A percentile compares a stretch with the other conserved stretches of the same genome.
Conservation (phyloP, 2,329 filamentous ascomycete genomes). For the Gremmenia infestans region DNA sequence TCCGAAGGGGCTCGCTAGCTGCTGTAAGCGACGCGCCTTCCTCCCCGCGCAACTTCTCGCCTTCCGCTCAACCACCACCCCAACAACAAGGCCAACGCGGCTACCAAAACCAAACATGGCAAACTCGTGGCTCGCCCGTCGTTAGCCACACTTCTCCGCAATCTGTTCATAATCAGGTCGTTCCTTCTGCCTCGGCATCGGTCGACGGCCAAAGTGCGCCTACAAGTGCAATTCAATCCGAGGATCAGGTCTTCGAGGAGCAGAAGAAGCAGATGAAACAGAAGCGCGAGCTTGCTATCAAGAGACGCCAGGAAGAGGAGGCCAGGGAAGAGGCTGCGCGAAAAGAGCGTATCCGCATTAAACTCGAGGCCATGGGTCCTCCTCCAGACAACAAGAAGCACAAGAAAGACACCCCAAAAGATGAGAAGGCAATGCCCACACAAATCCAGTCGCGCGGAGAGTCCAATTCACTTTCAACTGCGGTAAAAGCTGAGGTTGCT, state of each 20-base stretch:
- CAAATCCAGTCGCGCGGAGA: constrained; percentile 27
- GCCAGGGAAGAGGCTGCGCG: constrained; percentile 67
- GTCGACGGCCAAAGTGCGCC: constrained; percentile 28
- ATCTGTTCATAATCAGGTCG: constrained; percentile 25
- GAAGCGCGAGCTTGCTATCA: constrained; percentile 63
- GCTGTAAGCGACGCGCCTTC: constrained; percentile 47
- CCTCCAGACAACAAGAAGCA: constrained; percentile 54
- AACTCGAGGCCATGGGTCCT: constrained; percentile 65
- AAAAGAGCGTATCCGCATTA: constrained; percentile 65
- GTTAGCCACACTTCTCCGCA: constrained; percentile 32
- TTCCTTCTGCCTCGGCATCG: constrained; percentile 33
- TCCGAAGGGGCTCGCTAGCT: constrained; percentile 45
- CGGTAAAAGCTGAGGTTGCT: constrained; percentile 8
- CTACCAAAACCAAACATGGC: constrained; percentile 34
- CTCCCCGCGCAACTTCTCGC: constrained; percentile 39
- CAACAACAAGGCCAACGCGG: constrained; percentile 20
- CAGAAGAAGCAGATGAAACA: constrained; percentile 72
- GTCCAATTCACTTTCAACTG: constrained; percentile 2
- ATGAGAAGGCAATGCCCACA: constrained; percentile 38
- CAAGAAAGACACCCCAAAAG: constrained; percentile 47
- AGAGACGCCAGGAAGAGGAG: constrained; percentile 63
- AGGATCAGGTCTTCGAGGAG: constrained; percentile 52
- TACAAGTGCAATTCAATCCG: constrained; percentile 32
- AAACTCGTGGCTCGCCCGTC: constrained; percentile 34
- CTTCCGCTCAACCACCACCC: constrained; percentile 28